Percentiles rank a stretch among this genome's conserved stretches.
phyloP scores from a whole-genome alignment of 352 stramenopile species.

The Phytopythium boreale region DNA sequence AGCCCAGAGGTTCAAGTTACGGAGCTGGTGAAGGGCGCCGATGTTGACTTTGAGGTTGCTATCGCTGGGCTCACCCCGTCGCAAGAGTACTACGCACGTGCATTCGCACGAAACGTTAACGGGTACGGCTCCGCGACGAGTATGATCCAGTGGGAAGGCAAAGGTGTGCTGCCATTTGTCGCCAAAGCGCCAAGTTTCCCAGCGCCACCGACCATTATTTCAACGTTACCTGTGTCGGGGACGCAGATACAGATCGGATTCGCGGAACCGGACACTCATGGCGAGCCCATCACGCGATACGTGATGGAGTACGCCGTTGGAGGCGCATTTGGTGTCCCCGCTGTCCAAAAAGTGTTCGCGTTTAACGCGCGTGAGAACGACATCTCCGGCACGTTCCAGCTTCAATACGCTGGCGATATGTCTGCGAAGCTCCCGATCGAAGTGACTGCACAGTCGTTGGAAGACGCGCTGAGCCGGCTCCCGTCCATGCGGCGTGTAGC shows the following conservation, averaged over 20 bases:
- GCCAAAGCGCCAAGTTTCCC: slow-evolving; percentile 34
- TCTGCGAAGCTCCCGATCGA: slow-evolving; percentile 53
- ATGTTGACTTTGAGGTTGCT: slow-evolving; percentile 59
- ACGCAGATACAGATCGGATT: slow-evolving; percentile 48
- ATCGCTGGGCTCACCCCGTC: slow-evolving; percentile 39
- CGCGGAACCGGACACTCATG: slow-evolving; percentile 20
- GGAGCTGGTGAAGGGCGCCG: slow-evolving; percentile 60
- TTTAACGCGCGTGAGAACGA: slow-evolving; percentile 48
- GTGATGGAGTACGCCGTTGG: slow-evolving; percentile 57
- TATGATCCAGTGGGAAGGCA: slow-evolving; percentile 51
- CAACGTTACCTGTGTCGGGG: slow-evolving; percentile 49
- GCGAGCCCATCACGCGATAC: slow-evolving; percentile 43
- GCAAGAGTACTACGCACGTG: slow-evolving; percentile 60
- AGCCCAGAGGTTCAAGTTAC: slow-evolving; percentile 33
- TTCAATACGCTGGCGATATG: slow-evolving; percentile 57
- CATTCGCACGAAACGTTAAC: slow-evolving; percentile 63
- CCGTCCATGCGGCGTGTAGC: slow-evolving; percentile 44
- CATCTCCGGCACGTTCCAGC: slow-evolving; percentile 55
- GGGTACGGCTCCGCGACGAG: slow-evolving; percentile 61
- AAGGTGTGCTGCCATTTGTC: slow-evolving; percentile 47
- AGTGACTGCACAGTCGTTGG: slow-evolving; percentile 33
- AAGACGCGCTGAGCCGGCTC: slow-evolving; percentile 36
- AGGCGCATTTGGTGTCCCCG: slow-evolving; percentile 37
- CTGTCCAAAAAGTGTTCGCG: slow-evolving; percentile 49
- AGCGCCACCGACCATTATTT: slow-evolving; percentile 30